phyloP scores from a whole-genome alignment of 257 asterid species.

The Agastache rugosa region DNA sequence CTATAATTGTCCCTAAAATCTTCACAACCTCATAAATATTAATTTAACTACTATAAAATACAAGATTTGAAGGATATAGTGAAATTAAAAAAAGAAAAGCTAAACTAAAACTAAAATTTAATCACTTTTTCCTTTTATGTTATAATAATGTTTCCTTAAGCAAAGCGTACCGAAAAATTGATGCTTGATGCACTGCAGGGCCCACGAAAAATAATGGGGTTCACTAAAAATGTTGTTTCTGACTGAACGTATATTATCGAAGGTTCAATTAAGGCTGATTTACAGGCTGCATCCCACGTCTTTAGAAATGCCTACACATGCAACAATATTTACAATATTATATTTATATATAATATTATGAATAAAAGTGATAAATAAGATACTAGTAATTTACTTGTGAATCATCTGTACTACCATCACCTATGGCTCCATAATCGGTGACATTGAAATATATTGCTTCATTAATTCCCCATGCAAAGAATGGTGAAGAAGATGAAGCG shows the following conservation, averaged over 20 bases:
- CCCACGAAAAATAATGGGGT: constrained; percentile 53
- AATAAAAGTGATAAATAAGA: not conserved
- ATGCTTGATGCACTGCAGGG: constrained; percentile 55
- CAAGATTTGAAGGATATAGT: too few relatives aligned
- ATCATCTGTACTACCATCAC: constrained; percentile 50
- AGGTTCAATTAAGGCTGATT: constrained; percentile 29
- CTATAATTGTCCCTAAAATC: constrained; percentile 60
- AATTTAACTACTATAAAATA: not conserved
- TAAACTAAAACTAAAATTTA: too few relatives aligned
- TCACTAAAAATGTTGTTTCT: constrained; percentile 45
- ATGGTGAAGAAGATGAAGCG: constrained; percentile 36
- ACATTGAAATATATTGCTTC: constrained; percentile 49
- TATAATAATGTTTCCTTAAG: not conserved
- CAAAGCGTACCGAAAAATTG: constrained; percentile 41
- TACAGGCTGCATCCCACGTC: constrained; percentile 75
- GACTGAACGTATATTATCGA: constrained; percentile 56
- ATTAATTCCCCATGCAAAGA: constrained; percentile 20
- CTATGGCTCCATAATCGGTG: constrained; percentile 58
- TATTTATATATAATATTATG: not conserved
- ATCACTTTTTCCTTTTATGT: not conserved
- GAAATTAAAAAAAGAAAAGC: too few relatives aligned
- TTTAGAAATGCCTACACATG: constrained; percentile 58
- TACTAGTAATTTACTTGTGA: constrained; percentile 47
- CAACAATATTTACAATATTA: not conserved
- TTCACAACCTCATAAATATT: not conserved